Evolutionary conservation across 148 eudicot species (phyloP).

Genomic region (Rheum nobile): DNA sequence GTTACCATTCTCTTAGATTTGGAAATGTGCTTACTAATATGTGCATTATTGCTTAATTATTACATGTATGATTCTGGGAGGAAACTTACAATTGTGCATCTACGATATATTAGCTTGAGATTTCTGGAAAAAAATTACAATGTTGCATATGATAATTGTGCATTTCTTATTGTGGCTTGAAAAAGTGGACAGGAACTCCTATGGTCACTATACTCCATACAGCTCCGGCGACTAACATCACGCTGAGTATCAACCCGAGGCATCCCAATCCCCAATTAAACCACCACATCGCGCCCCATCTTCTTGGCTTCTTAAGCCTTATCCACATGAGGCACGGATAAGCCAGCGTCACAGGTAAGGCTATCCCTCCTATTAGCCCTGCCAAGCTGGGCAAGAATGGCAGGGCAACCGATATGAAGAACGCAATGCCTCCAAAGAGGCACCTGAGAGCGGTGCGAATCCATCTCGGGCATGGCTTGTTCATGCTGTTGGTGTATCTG

Average conservation of each 20-base stretch:
- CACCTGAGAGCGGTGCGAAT: constrained; percentile 32
- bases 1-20: too few relatives aligned
- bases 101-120: too few relatives aligned
- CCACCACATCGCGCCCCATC: constrained; percentile 43
- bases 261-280: constrained; percentile 68
- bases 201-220: constrained; percentile 49
- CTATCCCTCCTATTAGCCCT: constrained; percentile 58
- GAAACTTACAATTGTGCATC: too few relatives aligned
- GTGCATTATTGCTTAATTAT: too few relatives aligned
- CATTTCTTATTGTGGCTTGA: constrained; percentile 35
- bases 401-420: constrained; percentile 57
- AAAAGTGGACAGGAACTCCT: constrained; percentile 58
- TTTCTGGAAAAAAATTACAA: too few relatives aligned
- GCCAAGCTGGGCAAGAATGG: constrained; percentile 78
- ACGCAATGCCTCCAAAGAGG: constrained; percentile 54
- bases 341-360: constrained; percentile 63
- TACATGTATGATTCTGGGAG: too few relatives aligned
- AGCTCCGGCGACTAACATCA: constrained; percentile 53
- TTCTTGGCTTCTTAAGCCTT: constrained; percentile 41
- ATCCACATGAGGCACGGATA: constrained; percentile 90
- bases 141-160: background rate
- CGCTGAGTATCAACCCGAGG: constrained; percentile 50
- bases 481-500: constrained; percentile 39
- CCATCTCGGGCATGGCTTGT: constrained; percentile 62
- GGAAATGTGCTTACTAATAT: too few relatives aligned